Conservation (phyloP, 73 alveolate genomes). For the Tetrahymena elliotti region DNA sequence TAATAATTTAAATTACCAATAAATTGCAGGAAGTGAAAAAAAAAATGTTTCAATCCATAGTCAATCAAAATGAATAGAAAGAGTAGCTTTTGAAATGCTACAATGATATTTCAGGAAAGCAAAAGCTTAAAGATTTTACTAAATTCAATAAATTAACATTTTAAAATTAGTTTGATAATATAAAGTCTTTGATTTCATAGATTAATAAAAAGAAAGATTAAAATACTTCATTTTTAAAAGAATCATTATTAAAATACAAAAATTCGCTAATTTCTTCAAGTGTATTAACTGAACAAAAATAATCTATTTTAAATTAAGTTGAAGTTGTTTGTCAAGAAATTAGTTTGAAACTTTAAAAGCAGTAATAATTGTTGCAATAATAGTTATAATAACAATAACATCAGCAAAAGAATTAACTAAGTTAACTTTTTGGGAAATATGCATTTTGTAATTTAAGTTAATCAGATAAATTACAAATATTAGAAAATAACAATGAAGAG, state of each 20-base stretch:
- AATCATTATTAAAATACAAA: background rate
- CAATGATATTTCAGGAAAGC: no score
- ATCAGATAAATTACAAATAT: background rate
- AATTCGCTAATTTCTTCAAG: no score
- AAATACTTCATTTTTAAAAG: background rate
- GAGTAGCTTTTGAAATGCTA: no score
- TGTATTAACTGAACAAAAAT: background rate
- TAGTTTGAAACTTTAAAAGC: background rate
- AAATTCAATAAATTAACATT: no score
- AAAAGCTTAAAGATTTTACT: no score
- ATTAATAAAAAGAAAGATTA: background rate
- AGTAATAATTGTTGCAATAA: no score
- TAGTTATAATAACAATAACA: no score
- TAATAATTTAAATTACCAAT: no score
- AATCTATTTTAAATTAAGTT: background rate
- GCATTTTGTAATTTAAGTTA: background rate
- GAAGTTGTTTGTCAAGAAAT: background rate
- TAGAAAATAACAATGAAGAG: background rate
- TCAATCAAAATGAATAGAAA: no score
- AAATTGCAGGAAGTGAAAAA: background rate
- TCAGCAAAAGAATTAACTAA: no score
- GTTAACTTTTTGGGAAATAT: background rate
- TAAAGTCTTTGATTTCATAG: no score
- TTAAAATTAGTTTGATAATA: no score
- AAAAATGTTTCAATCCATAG: background rate